Percentiles rank a stretch among this genome's conserved stretches.
phyloP scores from a whole-genome alignment of 1,139 yeast genomes.

The Lodderomyces pseudojiufengensis region DNA sequence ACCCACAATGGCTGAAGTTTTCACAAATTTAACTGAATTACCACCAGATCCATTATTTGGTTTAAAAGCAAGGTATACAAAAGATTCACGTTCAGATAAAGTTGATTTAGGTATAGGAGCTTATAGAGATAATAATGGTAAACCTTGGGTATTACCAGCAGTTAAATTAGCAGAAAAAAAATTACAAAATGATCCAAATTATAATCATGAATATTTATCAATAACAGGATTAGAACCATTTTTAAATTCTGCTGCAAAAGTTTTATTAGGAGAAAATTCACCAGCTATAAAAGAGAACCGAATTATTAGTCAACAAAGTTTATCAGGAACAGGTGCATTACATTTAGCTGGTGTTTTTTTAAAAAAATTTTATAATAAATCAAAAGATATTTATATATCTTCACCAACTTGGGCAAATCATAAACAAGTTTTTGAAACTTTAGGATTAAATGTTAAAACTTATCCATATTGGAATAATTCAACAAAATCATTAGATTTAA shows the following conservation, averaged over 20 bases:
- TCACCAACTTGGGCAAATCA: conserved; percentile 98
- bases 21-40: conserved; percentile 51
- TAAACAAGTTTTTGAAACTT: conserved; percentile 67
- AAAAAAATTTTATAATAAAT: conserved; percentile 47
- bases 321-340: conserved; percentile 95
- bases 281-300: conserved; percentile 50
- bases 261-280: conserved; percentile 69
- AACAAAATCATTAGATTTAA: conserved; percentile 60
- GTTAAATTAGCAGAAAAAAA: conserved; percentile 70
- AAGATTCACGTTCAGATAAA: conserved; percentile 64
- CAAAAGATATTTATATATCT: conserved; percentile 62
- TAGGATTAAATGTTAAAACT: conserved; percentile 58
- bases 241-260: conserved; percentile 69
- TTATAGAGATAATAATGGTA: conserved; percentile 87
- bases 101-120: conserved; percentile 96
- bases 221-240: conserved; percentile 76
- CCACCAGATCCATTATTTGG: conserved; percentile 85
- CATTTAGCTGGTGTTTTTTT: conserved; percentile 83
- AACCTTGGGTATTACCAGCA: conserved; percentile 91
- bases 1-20: conserved; percentile 30
- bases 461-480: conserved; percentile 78
- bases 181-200: conserved; percentile 45
- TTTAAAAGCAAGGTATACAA: conserved; percentile 67
- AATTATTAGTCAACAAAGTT: conserved; percentile 75
- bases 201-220: conserved; percentile 89